Evolutionary conservation across 2,329 filamentous ascomycete species (phyloP).

Genomic region (Colletotrichum phormii): DNA sequence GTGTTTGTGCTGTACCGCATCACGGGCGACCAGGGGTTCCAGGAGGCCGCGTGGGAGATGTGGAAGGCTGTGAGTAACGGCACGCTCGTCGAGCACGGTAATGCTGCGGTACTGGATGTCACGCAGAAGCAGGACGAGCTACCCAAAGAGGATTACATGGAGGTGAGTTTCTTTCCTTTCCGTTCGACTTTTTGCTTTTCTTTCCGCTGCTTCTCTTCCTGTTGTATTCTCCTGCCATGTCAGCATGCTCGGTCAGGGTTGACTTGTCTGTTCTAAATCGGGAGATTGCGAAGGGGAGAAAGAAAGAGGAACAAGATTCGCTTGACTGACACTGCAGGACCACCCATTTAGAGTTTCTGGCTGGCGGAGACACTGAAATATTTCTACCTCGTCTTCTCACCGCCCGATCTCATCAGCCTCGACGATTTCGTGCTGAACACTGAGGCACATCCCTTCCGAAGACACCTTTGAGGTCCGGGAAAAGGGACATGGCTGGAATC

Average conservation of each 20-base stretch:
- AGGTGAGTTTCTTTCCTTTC: slow-evolving; percentile 36
- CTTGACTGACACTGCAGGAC: neutral
- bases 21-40: slow-evolving; percentile 59
- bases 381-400: slow-evolving; percentile 78
- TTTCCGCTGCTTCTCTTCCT: neutral
- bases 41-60: slow-evolving; percentile 66
- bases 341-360: slow-evolving; percentile 73
- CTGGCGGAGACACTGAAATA: slow-evolving; percentile 81
- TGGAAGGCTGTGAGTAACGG: slow-evolving; percentile 59
- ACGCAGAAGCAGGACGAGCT: slow-evolving; percentile 60
- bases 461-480: slow-evolving; percentile 3
- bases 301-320: neutral
- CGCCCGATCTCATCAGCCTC: slow-evolving; percentile 70
- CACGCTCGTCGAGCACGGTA: slow-evolving; percentile 59
- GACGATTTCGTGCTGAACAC: slow-evolving; percentile 75
- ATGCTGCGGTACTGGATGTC: slow-evolving; percentile 61
- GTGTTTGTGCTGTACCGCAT: slow-evolving; percentile 66
- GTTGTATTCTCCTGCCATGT: neutral
- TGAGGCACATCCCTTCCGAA: slow-evolving; percentile 60
- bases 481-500: neutral
- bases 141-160: slow-evolving; percentile 53
- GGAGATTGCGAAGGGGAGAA: neutral
- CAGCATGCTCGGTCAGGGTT: neutral
- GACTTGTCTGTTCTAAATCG: slow-evolving; percentile 24
- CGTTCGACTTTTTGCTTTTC: neutral